Base-by-base conservation (phyloP, 2,329 filamentous ascomycete species). In the Fusarium subglutinans region DNA sequence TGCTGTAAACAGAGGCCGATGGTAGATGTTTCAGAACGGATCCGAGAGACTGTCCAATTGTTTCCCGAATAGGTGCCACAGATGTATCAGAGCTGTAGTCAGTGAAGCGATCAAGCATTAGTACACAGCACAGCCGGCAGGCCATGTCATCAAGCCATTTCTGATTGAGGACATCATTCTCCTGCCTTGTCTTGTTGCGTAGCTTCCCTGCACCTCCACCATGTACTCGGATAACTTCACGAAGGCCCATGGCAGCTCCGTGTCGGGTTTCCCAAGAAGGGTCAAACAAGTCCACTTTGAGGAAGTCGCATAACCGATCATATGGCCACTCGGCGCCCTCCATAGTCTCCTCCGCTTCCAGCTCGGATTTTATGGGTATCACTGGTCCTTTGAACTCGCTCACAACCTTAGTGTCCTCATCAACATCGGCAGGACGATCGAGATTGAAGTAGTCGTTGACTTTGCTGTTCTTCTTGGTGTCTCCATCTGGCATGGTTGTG, bases 51-150 rank as follows among this genome's bases (percentile, higher is more conserved):
- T 99, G 96, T 51, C 96, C 96, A 45, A 97, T 94, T 0, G 95
- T 98, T 84, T 99, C 96, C 74, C 96, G 89, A 73, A 99, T 98
- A 1, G 96, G 96, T 2, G 96, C 96, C 45, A 99, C 95, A 2
- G 97, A 97, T 60, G 94, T 99, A 82, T 99, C 96, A 10, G 95
- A 98, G 67, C 97, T 96, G 84, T 98, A 99, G 80, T 99, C 96
- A 64, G 95, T 97, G 80, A 99, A 99, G 60, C 95, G 92, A 83
- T 99, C 96, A 22, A 99, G 90, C 91, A 99, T 98, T 78, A 99
- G 92, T 59, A 99, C 95, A 80, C 94, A 98, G 82, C 95, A 96
- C 55, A 99, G 89, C 33, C 96, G 93, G 79, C 95, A 98, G n/a
- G 95, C 94, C 58, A 99, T 87, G 79, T 99, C 96, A 79, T 98